Percentiles rank a stretch among this genome's conserved stretches.
phyloP scores from a whole-genome alignment of 129 eudicot genomes.

The Artemisia tridentata region DNA sequence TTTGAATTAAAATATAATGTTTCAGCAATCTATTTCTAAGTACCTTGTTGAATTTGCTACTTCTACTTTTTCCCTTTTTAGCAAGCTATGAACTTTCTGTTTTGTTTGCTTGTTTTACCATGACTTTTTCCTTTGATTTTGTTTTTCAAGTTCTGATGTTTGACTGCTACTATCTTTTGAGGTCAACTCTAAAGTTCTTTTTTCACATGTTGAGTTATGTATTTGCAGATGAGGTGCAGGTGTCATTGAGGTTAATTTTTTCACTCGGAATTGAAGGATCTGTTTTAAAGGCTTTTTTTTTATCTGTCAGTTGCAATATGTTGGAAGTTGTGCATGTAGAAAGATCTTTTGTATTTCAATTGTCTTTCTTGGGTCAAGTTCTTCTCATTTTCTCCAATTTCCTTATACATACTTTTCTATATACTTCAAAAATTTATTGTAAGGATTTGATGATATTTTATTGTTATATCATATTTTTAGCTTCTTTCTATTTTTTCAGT shows the following conservation, averaged over 20 bases:
- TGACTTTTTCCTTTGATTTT: conserved; percentile 10
- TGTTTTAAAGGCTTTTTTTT: conserved; percentile 26
- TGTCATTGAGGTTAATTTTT: conserved; percentile 32
- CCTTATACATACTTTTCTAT: conserved; percentile 11
- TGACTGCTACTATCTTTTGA: conserved; percentile 11
- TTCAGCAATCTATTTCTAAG: not conserved
- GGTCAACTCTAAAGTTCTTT: conserved; percentile 5
- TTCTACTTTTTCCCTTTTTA: not conserved
- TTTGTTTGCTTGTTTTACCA: conserved; percentile 17
- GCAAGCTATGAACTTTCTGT: conserved; percentile 14
- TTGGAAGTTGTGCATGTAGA: conserved; percentile 32
- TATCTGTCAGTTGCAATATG: conserved; percentile 26
- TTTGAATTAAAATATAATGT: not conserved
- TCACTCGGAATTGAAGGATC: conserved; percentile 22
- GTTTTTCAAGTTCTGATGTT: conserved; percentile 9
- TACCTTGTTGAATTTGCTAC: not conserved
- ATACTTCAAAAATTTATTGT: conserved; percentile 25
- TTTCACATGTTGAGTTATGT: conserved; percentile 36
- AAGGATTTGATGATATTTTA: conserved; percentile 32
- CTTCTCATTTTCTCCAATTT: conserved; percentile 17
- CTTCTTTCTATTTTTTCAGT: conserved; percentile 2
- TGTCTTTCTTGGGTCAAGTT: conserved; percentile 24
- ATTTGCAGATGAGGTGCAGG: conserved; percentile 49
- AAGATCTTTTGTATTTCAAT: conserved; percentile 24
- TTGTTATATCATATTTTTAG: not conserved